Evolutionary conservation across 106 monocot species (phyloP), one percentile per base, ranked within the genome.

Genomic region (Acorus gramineus): DNA sequence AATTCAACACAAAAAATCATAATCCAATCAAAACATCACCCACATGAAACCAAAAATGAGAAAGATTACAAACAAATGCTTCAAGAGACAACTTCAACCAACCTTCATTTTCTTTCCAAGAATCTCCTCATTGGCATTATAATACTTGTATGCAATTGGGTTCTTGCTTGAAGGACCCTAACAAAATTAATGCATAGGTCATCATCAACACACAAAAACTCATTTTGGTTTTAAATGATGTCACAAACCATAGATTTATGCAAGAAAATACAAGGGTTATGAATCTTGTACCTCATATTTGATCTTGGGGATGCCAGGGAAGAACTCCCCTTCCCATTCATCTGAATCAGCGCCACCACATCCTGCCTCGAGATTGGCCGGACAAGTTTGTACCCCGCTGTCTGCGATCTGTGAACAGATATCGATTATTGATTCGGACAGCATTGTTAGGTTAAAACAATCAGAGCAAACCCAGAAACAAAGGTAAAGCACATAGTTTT

Each of bases 371-470:
- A 52, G 52, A 52, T 52, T 9, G 9, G 52, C 52, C 52, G 5
- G 52, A 9, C 52, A 52, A 7, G 9, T 52, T 52, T 52, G 7
- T 52, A 28, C 14, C 61, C 60, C 7, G 82, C 74, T 44, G 74
- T 72, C 87, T 85, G 62, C n/a, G 64, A 72, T 28, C 28, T 28
- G 28, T 28, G 28, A 28, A 2, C 53, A 69, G 11, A 56, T 9
- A 53, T 46, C 42, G 50, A 47, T 4, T 7, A 48, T 64, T 14
- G 4, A 11, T 2, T n/a, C 10, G n/a, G 6, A 56, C 50, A 8
- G 2, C 9, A 9, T 8, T 5, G 2, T 3, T 2, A 48, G 50
- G 48, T 13, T 13, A 59, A 11, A 59, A 42, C 3, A 46, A 9
- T 7, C 6, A 61, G 8, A 3, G 8, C 6, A 61, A 46, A 46